Conservation (phyloP, 257 asterid species). For the Henckelia pumila region DNA sequence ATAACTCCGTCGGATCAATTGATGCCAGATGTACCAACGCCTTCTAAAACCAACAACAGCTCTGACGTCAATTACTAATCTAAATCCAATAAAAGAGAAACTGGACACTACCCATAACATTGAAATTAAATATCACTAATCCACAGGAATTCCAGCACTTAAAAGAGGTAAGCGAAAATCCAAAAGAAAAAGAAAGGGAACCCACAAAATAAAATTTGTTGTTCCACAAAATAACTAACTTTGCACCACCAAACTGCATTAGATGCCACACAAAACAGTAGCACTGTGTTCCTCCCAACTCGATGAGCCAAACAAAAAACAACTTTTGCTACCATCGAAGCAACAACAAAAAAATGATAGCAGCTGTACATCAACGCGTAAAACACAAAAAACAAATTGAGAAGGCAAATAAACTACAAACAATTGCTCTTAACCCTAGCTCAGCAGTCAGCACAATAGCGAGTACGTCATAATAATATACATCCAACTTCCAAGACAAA, state of each 20-base stretch:
- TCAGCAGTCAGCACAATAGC: not conserved
- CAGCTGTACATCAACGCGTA: not conserved
- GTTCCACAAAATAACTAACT: not conserved
- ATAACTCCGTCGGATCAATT: slow-evolving; percentile 75
- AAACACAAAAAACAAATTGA: not conserved
- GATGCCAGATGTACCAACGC: slow-evolving; percentile 75
- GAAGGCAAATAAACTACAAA: not conserved
- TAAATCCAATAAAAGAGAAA: not conserved
- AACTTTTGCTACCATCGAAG: not conserved
- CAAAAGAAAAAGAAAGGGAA: not conserved
- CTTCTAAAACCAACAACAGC: slow-evolving; percentile 46
- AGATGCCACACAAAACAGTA: not conserved
- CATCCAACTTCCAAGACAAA: not conserved
- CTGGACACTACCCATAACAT: not conserved
- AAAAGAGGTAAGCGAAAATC: not conserved
- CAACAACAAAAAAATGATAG: not conserved
- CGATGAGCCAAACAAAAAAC: not conserved
- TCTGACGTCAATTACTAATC: slow-evolving; percentile 21
- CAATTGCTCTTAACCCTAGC: not conserved
- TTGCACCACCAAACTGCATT: not conserved
- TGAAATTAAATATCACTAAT: not conserved
- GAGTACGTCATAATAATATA: not conserved
- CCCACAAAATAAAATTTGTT: not conserved
- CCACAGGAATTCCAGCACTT: slow-evolving; percentile 5
- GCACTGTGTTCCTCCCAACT: not conserved